Evolutionary conservation across 345 rosid species (phyloP), one percentile per base, ranked within the genome.

Genomic region (Draba incana): DNA sequence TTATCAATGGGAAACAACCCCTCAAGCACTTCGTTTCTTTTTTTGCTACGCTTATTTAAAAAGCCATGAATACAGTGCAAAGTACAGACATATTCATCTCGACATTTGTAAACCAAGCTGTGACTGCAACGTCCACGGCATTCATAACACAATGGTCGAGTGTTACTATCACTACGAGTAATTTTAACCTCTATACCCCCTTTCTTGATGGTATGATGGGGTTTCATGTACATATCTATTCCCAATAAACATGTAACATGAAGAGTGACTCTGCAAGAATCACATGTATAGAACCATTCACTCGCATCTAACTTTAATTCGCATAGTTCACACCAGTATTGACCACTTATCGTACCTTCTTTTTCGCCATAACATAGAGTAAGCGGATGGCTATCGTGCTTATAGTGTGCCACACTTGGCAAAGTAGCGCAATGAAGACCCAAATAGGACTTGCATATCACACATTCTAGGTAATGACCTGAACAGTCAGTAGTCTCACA

Each of bases 191-290:
- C 25, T 31, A 5, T 8, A 14, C 41, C 24, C 0, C 84, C 83
- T 81, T 77, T 77, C 84, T 8, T 35, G 76, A 78, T 81, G 83
- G 75, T 83, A 89, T 80, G 87, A 84, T 11, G 86, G 83, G 74
- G 96, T 85, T 77, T 89, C 65, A 61, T 61, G 52, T 61, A 30
- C 27, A 30, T 27, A 45, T 61, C 27, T 15, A 9, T 14, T 4
- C 66, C 53, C 39, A 45, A 31, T 31, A 61, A 43, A 46, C 66
- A 61, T 14, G n/a, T 46, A 14, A 61, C 41, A 45, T 61, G 53
- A 14, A 61, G 14, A 46, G 66, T 61, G 28, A 61, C 41, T 14
- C 6, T n/a, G 16, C 53, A 61, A 61, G 13, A n/a, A 3, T 61
- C 51, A 60, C 64, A 60, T 6, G 64, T 28, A 10, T 60, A 60